Percentiles rank a stretch among this genome's conserved stretches.
phyloP scores from a whole-genome alignment of 177 flowering plant species.

The Vitis hybrid region DNA sequence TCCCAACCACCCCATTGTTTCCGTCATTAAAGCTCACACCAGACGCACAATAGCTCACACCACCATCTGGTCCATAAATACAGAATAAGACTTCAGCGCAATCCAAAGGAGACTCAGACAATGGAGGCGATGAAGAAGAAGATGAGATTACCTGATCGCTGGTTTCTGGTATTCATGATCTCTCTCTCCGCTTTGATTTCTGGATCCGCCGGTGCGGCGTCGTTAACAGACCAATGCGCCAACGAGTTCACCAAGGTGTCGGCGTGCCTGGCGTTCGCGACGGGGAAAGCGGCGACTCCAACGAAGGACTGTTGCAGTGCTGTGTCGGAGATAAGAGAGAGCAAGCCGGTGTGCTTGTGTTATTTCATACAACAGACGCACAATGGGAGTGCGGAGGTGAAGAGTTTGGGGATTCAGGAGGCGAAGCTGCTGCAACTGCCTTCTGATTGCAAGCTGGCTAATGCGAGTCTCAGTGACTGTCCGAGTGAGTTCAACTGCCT shows the following conservation, averaged over 20 bases:
- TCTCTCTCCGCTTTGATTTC: neutral
- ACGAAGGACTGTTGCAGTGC: slow-evolving; percentile 51
- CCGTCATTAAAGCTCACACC: too few relatives aligned
- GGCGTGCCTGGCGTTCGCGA: slow-evolving; percentile 51
- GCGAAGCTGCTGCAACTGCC: slow-evolving; percentile 62
- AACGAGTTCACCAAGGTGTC: slow-evolving; percentile 42
- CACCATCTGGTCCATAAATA: too few relatives aligned
- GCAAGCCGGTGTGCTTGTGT: slow-evolving; percentile 64
- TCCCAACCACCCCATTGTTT: too few relatives aligned
- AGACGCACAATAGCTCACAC: too few relatives aligned
- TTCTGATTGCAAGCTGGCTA: slow-evolving; percentile 51
- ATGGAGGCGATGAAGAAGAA: neutral
- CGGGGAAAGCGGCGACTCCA: slow-evolving; percentile 51
- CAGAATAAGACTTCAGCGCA: too few relatives aligned
- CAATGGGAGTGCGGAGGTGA: slow-evolving; percentile 41
- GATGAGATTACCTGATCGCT: neutral
- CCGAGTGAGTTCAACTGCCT: slow-evolving; percentile 48
- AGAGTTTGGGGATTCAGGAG: slow-evolving; percentile 56
- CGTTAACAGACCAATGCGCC: slow-evolving; percentile 32
- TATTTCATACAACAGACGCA: slow-evolving; percentile 54
- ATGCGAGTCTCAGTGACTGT: slow-evolving; percentile 52
- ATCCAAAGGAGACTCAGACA: too few relatives aligned
- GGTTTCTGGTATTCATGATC: neutral
- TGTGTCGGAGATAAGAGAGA: slow-evolving; percentile 37
- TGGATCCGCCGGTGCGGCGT: slow-evolving; percentile 1